Base-by-base conservation (phyloP, 345 rosid species). In the Streptanthus diversifolius region DNA sequence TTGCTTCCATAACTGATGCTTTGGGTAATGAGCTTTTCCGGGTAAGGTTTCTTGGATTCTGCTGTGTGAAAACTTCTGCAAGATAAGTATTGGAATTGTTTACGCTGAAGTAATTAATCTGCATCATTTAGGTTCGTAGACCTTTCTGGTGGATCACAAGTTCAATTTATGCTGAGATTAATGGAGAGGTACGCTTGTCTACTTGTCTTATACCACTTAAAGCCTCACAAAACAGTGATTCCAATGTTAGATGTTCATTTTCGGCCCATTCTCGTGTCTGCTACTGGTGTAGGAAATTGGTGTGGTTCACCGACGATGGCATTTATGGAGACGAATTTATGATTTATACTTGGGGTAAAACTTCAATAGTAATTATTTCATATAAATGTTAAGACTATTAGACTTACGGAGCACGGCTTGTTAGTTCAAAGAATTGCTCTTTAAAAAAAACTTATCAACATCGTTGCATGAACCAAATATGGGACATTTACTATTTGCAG, bases 131-230 rank as follows among this genome's bases (percentile, higher is more conserved):
- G 98, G 99, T 95, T 73, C 90, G 91, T 47, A 83, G 99, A 75
- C 99, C 97, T 61, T 89, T 88, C 72, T 95, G 96, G 96, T 95
- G 96, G 97, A 74, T 95, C 76, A 91, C 85, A 54, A 95, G 99
- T 79, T 91, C 99, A 72, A 95, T 95, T 58, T 91, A 89, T 83
- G 93, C 78, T 51, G 99, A 95, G 82, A 81, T 95, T 82, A 79
- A 88, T 68, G 92, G 95, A 73, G 75, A 91, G 90, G 98, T 93
- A 84, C 72, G 77, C 53, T 15, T 59, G 5, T 59, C 56, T 75
- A n/a, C n/a, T n/a, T n/a, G n/a, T n/a, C n/a, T n/a, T n/a, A n/a
- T 51, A 29, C 47, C 57, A 25, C 36, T 14, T 47, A 6, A 15
- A 63, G 8, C 67, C 62, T 18, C 13, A 40, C 35, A 22, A 52